A percentile compares a stretch with the other conserved stretches of the same genome.
Evolutionary conservation across 2,329 filamentous ascomycete species (phyloP).

Genomic region (Exophiala aquamarina): DNA sequence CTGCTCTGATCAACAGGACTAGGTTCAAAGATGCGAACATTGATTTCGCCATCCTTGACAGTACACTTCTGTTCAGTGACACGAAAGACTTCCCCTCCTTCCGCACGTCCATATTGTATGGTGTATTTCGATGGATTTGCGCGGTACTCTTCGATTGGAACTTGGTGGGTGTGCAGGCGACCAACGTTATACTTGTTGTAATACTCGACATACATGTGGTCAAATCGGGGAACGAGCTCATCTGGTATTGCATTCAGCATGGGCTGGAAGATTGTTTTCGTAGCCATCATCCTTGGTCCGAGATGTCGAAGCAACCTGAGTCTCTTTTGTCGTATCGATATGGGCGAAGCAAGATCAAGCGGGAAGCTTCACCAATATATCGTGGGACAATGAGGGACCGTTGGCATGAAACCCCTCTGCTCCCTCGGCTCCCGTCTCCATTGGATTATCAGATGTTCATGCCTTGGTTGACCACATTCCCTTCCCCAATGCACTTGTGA

Average conservation of each 20-base stretch:
- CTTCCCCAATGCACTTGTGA: too few species aligned
- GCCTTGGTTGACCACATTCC: too few species aligned
- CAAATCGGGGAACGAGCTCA: conserved; percentile 38
- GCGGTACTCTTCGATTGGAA: conserved; percentile 41
- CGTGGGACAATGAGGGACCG: too few species aligned
- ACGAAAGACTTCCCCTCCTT: conserved; percentile 35
- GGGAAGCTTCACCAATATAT: too few species aligned
- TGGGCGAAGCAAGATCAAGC: too few species aligned
- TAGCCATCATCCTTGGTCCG: too few species aligned
- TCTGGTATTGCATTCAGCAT: conserved; percentile 43
- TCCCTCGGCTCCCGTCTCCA: too few species aligned
- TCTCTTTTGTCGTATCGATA: too few species aligned
- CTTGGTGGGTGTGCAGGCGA: conserved; percentile 43
- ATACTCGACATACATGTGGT: conserved; percentile 42
- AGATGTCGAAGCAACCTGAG: too few species aligned
- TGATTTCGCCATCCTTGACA: conserved; percentile 41
- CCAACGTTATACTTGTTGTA: conserved; percentile 45
- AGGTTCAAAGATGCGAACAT: conserved; percentile 42
- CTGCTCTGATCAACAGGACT: conserved; percentile 30
- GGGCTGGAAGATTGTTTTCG: conserved; percentile 29
- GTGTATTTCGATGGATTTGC: conserved; percentile 40
- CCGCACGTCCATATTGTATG: conserved; percentile 40
- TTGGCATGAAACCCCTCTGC: too few species aligned
- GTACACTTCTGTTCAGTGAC: conserved; percentile 43
- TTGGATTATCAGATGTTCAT: too few species aligned